Base-by-base conservation (phyloP, 2,329 filamentous ascomycete species). In the Scedosporium apiospermum region DNA sequence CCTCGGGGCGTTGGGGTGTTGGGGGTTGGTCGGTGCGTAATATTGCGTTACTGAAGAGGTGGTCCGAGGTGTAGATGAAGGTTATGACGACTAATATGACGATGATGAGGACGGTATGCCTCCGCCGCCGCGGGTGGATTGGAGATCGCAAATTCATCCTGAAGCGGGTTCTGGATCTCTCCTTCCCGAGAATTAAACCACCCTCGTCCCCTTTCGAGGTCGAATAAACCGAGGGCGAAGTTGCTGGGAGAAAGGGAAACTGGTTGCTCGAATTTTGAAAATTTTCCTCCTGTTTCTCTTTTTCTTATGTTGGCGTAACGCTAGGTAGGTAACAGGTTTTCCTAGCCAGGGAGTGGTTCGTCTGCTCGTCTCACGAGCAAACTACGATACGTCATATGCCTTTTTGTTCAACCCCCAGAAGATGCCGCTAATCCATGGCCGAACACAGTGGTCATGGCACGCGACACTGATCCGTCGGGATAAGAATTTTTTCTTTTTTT, bases 31-130 rank as follows among this genome's bases (percentile, higher is more conserved):
- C 62, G 62, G 42, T 63, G 62, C 38, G 53, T 30, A 53, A 53
- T 60, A 44, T 44, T 26, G 41, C 18, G 18, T 46, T 41, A 58
- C 60, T 63, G 55, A 64, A 63, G 23, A 65, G 61, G 18, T 60
- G 62, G n/a, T 59, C 60, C 9, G 65, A 63, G 3, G 62, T 63
- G 42, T 65, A 65, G 6, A 65, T 57, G 60, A 64, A 64, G 21
- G 57, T 53, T 6, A 53, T 34, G 12, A 65, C 49, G n/a, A 61
- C 60, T 10, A 63, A 58, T 14, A 63, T 30, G 16, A 63, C 51
- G 38, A 63, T 21, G 21, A 64, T 41, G 23, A 61, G 14, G 21
- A 65, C 41, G 12, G 62, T 62, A 21, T 62, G 63, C 30, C 62
- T 60, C 41, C 60, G 57, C 58, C 63, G 60, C 18, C 65, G 65